Conservation (phyloP, 495 filamentous ascomycete species). For the Podospora bellae-mahoneyi region DNA sequence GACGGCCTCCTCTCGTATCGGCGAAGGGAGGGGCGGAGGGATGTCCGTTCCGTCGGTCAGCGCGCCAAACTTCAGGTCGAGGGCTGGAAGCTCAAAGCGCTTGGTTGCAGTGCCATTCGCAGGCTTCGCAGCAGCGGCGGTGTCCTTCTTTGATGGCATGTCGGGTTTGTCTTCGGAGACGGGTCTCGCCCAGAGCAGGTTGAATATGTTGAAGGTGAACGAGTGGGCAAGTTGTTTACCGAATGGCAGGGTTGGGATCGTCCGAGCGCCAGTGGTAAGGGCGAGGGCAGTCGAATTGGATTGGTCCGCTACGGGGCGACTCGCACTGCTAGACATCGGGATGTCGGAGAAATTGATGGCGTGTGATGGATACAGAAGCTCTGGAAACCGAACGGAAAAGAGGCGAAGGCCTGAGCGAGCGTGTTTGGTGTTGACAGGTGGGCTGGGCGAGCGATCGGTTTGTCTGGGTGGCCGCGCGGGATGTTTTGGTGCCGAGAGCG, state of each 20-base stretch:
- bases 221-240: constrained; percentile 9
- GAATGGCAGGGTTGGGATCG: constrained; percentile 15
- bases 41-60: constrained; percentile 58
- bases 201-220: constrained; percentile 1
- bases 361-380: background rate
- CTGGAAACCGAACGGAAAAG: constrained; percentile 9
- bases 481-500: constrained; percentile 14
- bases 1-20: constrained; percentile 42
- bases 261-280: constrained; percentile 17
- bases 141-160: constrained; percentile 31
- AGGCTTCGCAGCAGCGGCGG: constrained; percentile 15
- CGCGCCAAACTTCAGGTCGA: constrained; percentile 50
- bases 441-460: background rate
- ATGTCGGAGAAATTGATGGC: background rate
- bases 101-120: constrained; percentile 27
- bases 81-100: constrained; percentile 52
- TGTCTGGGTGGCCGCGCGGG: constrained; percentile 9
- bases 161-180: background rate
- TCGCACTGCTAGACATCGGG: background rate
- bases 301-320: background rate
- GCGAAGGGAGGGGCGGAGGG: constrained; percentile 52
- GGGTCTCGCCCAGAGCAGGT: constrained; percentile 1
- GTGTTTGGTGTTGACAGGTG: constrained; percentile 9
- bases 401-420: constrained; percentile 8
- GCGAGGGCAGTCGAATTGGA: background rate